Evolutionary conservation across 2,329 filamentous ascomycete species (phyloP), one percentile per base, ranked within the genome.

Genomic region (Microdochium nivale): DNA sequence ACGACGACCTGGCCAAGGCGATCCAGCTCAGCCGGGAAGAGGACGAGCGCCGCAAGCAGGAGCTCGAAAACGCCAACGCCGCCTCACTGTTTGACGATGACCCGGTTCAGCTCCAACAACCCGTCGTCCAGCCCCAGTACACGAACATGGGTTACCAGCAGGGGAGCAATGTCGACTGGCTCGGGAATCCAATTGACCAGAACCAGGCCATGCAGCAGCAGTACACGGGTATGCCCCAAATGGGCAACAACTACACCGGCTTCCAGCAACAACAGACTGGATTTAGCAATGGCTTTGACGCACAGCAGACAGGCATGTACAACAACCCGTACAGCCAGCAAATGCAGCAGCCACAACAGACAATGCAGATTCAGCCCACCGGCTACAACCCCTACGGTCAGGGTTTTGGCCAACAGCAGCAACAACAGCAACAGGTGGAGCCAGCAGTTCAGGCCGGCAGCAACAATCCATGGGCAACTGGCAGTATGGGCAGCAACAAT

Each of bases 101-200:
- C 33, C 78, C 84, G 5, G 67, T 75, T 3, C 72, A 81, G 51
- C 63, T 58, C 46, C 57, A 59, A 27, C 86, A 90, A 60, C 35
- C 7, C 7, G 14, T 19, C 8, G 40, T 44, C 21, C 40, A 44
- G 19, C 80, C 87, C 33, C 89, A 91, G 70, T 83, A 81, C 40
- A 97, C 91, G 14, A 97, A 96, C 69, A 91, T 96, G 71, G 92
- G 92, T 47, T 99, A 99, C 64, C 91, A 97, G 73, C 94, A 99
- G 71, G 92, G 96, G 65, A 87, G 87, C 52, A 89, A 90, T 13
- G 94, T 99, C 19, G 94, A 99, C 70, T 97, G 95, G 83, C 94
- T 95, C 61, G 94, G 92, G 53, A 99, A 99, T 68, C 90, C 91
- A 13, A 86, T 97, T 62, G 88, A 92, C 53, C 84, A 83, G 62